These are phyloP conservation scores for Colletotrichum truncatum DNA, from an alignment of 2,329 filamentous ascomycete genomes.

Conservation along the genomic window DNA sequence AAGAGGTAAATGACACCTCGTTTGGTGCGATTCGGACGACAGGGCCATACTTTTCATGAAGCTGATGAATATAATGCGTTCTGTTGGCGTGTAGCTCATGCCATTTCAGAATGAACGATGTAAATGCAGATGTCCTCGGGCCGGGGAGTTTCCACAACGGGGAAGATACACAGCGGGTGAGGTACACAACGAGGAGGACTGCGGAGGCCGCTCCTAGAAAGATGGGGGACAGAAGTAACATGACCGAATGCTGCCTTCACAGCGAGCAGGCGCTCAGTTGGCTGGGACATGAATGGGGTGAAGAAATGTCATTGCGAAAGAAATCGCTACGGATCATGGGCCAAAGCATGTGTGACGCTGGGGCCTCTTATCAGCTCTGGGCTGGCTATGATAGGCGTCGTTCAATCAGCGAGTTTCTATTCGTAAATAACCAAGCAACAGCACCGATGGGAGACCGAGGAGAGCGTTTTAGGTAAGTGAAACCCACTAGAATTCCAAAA, in stretches of 20 bases:
- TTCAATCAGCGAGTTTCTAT: slow-evolving; percentile 23
- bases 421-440: slow-evolving; percentile 16
- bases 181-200: slow-evolving; percentile 14
- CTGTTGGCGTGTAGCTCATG: slow-evolving; percentile 64
- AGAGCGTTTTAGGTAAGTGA: slow-evolving; percentile 6
- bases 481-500: not conserved
- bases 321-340: not conserved
- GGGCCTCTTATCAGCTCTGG: slow-evolving; percentile 24
- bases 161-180: slow-evolving; percentile 40
- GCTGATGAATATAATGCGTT: slow-evolving; percentile 62
- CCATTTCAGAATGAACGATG: slow-evolving; percentile 60
- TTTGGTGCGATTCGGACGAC: slow-evolving; percentile 66
- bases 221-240: slow-evolving; percentile 33
- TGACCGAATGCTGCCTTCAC: not conserved
- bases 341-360: not conserved
- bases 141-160: slow-evolving; percentile 57
- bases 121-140: slow-evolving; percentile 57
- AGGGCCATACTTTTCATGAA: slow-evolving; percentile 65
- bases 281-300: not conserved
- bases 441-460: not conserved
- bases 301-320: not conserved
- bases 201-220: slow-evolving; percentile 23
- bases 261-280: not conserved
- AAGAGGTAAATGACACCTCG: slow-evolving; percentile 68
- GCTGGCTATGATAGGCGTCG: slow-evolving; percentile 4